A percentile compares a stretch with the other conserved stretches of the same genome.
Evolutionary conservation across 202 grass and related monocot species (phyloP).

Genomic region (Bolboschoenoplectus hybrid): DNA sequence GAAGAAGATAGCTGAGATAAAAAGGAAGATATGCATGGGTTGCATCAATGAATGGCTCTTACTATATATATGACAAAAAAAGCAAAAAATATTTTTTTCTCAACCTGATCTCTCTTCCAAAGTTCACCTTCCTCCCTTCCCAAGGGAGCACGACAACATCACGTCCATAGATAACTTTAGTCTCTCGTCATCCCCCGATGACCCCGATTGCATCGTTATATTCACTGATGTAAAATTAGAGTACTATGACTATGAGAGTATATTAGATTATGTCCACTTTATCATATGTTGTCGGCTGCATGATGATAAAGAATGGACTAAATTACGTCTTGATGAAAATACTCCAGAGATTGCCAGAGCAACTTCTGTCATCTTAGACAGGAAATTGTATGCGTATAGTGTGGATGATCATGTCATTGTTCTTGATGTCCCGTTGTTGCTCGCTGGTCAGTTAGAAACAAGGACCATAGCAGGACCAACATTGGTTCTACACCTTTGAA

Average conservation of each 20-base stretch:
- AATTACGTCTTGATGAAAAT: neutral
- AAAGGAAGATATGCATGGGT: slow-evolving; percentile 12
- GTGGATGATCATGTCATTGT: neutral
- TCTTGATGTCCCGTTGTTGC: slow-evolving; percentile 15
- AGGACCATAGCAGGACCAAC: neutral
- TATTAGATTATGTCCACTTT: neutral
- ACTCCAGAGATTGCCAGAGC: neutral
- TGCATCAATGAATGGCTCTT: slow-evolving; percentile 3
- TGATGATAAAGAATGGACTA: slow-evolving; percentile 12
- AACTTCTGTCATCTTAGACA: neutral
- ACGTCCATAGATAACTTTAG: neutral
- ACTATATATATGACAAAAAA: neutral
- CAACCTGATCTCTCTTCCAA: slow-evolving; percentile 4
- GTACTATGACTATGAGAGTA: too few relatives aligned
- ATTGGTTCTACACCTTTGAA: neutral
- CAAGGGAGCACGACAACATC: neutral
- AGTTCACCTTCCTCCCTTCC: slow-evolving; percentile 7
- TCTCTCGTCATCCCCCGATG: neutral
- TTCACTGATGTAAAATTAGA: neutral
- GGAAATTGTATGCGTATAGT: slow-evolving; percentile 7
- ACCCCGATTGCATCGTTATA: neutral
- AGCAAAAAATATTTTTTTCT: slow-evolving; percentile 26
- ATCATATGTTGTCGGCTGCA: neutral
- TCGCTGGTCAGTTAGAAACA: neutral
- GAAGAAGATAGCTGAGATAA: neutral